phyloP scores from a whole-genome alignment of 257 asterid genomes.

The Leonotis leonurus region DNA sequence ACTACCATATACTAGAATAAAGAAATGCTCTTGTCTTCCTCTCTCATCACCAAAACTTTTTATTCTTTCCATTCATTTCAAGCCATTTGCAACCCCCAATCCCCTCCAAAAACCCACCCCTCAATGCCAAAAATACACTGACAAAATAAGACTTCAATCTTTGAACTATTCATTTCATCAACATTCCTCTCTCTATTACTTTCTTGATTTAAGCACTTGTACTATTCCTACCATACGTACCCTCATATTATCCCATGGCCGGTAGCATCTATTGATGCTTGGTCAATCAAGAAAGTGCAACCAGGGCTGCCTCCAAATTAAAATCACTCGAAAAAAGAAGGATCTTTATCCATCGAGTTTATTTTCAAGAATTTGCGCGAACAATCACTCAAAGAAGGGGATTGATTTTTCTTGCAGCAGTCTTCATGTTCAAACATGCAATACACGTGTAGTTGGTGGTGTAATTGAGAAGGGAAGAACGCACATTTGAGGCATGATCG shows the following conservation, averaged over 20 bases:
- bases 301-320: slow-evolving; percentile 1
- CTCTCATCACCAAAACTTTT: slow-evolving; percentile 14
- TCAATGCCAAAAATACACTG: slow-evolving; percentile 24
- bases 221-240: not conserved
- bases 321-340: not conserved
- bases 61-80: slow-evolving; percentile 18
- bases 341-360: not conserved
- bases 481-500: slow-evolving; percentile 17
- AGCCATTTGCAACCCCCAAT: slow-evolving; percentile 33
- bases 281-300: not conserved
- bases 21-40: too few species aligned
- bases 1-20: too few species aligned
- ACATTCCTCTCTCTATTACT: too few species aligned
- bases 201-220: slow-evolving; percentile 8
- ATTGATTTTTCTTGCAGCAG: too few species aligned
- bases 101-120: slow-evolving; percentile 24
- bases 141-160: slow-evolving; percentile 8
- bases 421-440: slow-evolving; percentile 6
- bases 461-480: too few species aligned
- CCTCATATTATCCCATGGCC: not conserved
- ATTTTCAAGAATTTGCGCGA: not conserved
- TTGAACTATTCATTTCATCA: slow-evolving; percentile 24
- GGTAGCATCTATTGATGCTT: not conserved
- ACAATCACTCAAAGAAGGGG: not conserved
- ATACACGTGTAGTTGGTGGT: not conserved